Percentiles rank a stretch among this genome's conserved stretches.
Evolutionary conservation across 306 rosid genomes (phyloP).

Genomic region (Coriaria nepalensis): DNA sequence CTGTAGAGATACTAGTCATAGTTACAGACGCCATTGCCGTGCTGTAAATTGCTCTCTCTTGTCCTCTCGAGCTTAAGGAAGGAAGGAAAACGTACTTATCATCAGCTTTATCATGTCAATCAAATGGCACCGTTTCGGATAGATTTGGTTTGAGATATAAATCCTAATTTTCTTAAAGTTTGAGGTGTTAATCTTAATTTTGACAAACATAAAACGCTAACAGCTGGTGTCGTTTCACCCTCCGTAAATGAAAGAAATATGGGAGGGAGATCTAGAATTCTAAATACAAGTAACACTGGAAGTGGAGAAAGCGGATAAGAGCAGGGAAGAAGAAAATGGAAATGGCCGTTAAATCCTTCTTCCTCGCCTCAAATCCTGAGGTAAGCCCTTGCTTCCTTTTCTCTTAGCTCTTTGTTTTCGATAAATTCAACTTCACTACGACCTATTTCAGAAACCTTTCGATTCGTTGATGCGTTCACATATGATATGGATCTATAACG

Average conservation of each 20-base stretch:
- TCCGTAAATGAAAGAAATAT: no score
- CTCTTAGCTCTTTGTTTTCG: neutral
- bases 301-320: conserved; percentile 1
- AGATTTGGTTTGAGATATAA: no score
- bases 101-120: no score
- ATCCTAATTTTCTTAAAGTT: no score
- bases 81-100: no score
- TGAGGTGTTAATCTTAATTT: no score
- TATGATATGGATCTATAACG: neutral
- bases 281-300: neutral
- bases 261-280: neutral
- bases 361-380: conserved; percentile 28
- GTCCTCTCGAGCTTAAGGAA: no score
- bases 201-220: no score
- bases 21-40: conserved; percentile 7
- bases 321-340: conserved; percentile 27
- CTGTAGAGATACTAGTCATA: neutral
- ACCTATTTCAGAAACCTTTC: no score
- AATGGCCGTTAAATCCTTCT: conserved; percentile 23
- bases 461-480: neutral
- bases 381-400: conserved; percentile 15
- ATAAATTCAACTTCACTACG: no score
- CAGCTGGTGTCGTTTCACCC: no score
- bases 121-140: no score
- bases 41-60: neutral